Percentiles rank a stretch among this genome's conserved stretches.
phyloP scores from a whole-genome alignment of 176 grass and related monocot genomes.

The Raddia guianensis region DNA sequence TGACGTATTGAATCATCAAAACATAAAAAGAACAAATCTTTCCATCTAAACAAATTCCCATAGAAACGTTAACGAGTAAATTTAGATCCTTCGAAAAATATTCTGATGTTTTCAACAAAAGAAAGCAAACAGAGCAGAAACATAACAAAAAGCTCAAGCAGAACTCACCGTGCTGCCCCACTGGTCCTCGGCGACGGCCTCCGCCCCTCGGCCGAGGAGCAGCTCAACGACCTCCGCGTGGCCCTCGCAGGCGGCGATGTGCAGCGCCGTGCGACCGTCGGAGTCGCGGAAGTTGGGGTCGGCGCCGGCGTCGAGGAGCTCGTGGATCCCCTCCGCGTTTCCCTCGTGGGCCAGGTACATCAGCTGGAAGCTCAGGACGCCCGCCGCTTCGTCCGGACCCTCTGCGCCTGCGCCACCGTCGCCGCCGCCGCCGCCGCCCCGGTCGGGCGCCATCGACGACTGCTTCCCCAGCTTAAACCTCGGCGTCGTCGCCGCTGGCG shows the following conservation, averaged over 20 bases:
- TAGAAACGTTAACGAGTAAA: neutral
- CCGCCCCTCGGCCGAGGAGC: constrained; percentile 63
- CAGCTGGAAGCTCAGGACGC: constrained; percentile 59
- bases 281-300: constrained; percentile 88
- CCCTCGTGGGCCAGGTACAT: constrained; percentile 90
- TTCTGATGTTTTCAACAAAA: neutral
- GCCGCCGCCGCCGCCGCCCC: constrained; percentile 7
- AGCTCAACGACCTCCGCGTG: constrained; percentile 61
- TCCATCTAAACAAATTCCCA: neutral
- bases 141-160: neutral
- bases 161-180: constrained; percentile 81
- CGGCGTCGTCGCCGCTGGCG: constrained; percentile 23
- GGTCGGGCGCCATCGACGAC: constrained; percentile 81
- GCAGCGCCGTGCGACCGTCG: constrained; percentile 82
- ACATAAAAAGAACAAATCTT: neutral
- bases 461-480: constrained; percentile 75
- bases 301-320: constrained; percentile 64
- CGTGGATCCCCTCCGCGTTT: constrained; percentile 65
- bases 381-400: constrained; percentile 24
- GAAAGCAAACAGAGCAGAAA: neutral
- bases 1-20: neutral
- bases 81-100: neutral
- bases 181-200: constrained; percentile 68
- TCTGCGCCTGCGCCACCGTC: neutral
- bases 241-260: constrained; percentile 89